phyloP scores from a whole-genome alignment of 2,329 filamentous ascomycete species.

The Colletotrichum abscissum region DNA sequence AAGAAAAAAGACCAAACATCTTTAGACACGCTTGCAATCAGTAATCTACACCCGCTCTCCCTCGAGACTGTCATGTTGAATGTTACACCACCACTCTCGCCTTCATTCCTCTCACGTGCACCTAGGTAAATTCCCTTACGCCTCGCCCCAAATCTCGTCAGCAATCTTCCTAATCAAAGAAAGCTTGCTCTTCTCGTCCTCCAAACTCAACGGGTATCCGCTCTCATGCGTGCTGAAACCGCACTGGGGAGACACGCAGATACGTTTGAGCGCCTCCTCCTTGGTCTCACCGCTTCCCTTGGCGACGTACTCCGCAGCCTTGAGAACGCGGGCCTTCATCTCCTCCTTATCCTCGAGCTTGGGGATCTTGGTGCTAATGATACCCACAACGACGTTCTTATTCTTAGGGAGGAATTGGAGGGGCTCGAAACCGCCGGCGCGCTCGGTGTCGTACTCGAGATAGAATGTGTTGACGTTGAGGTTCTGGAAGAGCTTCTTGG shows the following conservation, averaged over 20 bases:
- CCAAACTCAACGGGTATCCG: slow-evolving; percentile 75
- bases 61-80: neutral
- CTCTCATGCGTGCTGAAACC: slow-evolving; percentile 80
- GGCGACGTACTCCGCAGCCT: slow-evolving; percentile 75
- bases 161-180: slow-evolving; percentile 77
- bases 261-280: slow-evolving; percentile 75
- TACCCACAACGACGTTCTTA: slow-evolving; percentile 73
- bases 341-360: slow-evolving; percentile 72
- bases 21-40: neutral
- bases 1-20: neutral
- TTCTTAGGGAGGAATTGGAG: slow-evolving; percentile 68
- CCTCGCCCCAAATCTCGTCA: slow-evolving; percentile 73
- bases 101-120: too few species aligned
- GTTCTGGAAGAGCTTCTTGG: slow-evolving; percentile 72
- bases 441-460: slow-evolving; percentile 75
- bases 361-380: slow-evolving; percentile 72
- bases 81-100: neutral
- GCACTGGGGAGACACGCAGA: slow-evolving; percentile 78
- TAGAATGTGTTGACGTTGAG: slow-evolving; percentile 76
- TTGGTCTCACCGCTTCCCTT: slow-evolving; percentile 72
- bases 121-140: slow-evolving; percentile 24
- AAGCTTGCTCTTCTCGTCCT: slow-evolving; percentile 81
- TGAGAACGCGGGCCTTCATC: slow-evolving; percentile 68
- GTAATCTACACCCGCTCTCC: neutral
- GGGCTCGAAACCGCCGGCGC: slow-evolving; percentile 74